These are phyloP conservation scores for Daldinia sp. DNA, from an alignment of 2,329 filamentous ascomycete genomes.

Conservation along the genomic window DNA sequence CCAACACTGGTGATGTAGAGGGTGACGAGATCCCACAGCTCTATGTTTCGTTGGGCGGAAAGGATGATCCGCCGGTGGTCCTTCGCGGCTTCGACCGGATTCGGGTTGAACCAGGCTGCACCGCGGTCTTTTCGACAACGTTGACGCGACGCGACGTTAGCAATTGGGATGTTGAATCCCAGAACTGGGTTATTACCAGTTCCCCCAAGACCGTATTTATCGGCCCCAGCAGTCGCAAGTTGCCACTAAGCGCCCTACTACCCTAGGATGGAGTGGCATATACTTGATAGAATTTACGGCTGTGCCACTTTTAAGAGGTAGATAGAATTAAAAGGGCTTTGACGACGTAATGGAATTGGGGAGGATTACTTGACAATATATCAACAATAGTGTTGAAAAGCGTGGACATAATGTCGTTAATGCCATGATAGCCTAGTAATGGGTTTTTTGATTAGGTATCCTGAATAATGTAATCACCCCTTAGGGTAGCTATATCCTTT, in stretches of 20 bases:
- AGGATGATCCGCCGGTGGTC: constrained; percentile 73
- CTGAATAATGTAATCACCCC: no score
- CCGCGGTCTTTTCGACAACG: constrained; percentile 72
- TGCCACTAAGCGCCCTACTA: constrained; percentile 58
- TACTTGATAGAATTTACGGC: background rate
- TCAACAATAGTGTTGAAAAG: no score
- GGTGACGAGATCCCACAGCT: constrained; percentile 82
- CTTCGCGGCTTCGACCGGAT: constrained; percentile 87
- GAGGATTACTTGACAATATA: no score
- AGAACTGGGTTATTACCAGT: constrained; percentile 82
- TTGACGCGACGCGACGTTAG: constrained; percentile 85
- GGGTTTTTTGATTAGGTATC: no score
- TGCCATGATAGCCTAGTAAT: no score
- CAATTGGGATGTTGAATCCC: constrained; percentile 83
- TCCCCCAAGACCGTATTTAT: constrained; percentile 67
- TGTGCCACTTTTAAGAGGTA: no score
- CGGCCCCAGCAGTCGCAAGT: constrained; percentile 66
- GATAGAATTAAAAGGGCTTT: no score
- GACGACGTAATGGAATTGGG: no score
- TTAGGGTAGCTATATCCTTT: no score
- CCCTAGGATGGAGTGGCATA: constrained; percentile 27
- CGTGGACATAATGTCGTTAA: no score
- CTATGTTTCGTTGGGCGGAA: constrained; percentile 84
- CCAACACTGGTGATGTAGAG: constrained; percentile 73
- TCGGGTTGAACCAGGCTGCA: constrained; percentile 76